Conservation (phyloP, 1,139 yeast species). For the Suhomyces bolitotheri region DNA sequence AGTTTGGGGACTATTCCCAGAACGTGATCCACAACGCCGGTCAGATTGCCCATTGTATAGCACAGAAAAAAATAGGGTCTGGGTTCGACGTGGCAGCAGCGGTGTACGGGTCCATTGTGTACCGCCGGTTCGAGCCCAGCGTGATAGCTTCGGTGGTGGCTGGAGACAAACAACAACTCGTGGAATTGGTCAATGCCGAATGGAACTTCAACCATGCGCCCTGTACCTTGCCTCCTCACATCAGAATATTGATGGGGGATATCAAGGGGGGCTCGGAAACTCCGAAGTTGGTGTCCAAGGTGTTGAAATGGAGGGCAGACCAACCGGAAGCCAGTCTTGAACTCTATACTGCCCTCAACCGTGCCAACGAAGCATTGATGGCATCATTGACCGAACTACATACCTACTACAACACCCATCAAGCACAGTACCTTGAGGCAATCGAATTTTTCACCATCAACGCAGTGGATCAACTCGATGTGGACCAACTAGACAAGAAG, state of each 20-base stretch:
- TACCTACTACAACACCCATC: constrained; percentile 24
- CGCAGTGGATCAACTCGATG: constrained; percentile 1
- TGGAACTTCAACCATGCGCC: constrained; percentile 61
- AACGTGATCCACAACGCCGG: constrained; percentile 71
- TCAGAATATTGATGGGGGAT: constrained; percentile 86
- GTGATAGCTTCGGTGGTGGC: constrained; percentile 35
- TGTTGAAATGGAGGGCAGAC: constrained; percentile 64
- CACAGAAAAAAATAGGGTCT: constrained; percentile 93
- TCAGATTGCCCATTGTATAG: constrained; percentile 87
- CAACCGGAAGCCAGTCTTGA: constrained; percentile 51
- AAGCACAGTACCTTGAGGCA: constrained; percentile 20
- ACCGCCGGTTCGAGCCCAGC: constrained; percentile 66
- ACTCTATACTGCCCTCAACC: constrained; percentile 57
- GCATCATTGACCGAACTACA: constrained; percentile 45
- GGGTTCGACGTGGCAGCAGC: constrained; percentile 98
- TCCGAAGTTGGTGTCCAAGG: constrained; percentile 80
- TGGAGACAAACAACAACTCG: constrained; percentile 23
- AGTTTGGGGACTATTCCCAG: constrained; percentile 29
- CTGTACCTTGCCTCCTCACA: constrained; percentile 65
- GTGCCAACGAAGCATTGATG: constrained; percentile 60
- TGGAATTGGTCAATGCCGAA: constrained; percentile 42
- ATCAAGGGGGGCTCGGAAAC: constrained; percentile 91
- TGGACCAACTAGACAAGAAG: constrained; percentile 2
- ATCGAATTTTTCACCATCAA: constrained; percentile 7
- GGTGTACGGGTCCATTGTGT: constrained; percentile 82